Percentiles rank a stretch among this genome's conserved stretches.
Evolutionary conservation across 176 grass and related monocot genomes (phyloP).

Genomic region (Zea mays): DNA sequence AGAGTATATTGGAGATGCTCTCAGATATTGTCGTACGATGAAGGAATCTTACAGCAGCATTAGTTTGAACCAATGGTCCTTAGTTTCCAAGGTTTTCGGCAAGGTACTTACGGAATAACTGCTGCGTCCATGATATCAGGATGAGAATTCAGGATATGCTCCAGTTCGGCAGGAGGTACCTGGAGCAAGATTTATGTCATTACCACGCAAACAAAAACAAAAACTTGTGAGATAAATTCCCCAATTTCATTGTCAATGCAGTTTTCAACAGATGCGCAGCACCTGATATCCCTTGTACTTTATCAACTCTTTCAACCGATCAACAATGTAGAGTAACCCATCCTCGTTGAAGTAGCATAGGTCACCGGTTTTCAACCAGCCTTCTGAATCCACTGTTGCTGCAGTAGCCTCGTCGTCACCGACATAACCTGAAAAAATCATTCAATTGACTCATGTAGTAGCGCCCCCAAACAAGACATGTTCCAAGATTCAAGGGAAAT

Average conservation of each 20-base stretch:
- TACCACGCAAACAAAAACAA: slow-evolving; percentile 1
- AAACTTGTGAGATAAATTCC: not conserved
- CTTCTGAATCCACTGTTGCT: slow-evolving; percentile 48
- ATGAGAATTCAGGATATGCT: slow-evolving; percentile 60
- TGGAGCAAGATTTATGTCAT: slow-evolving; percentile 27
- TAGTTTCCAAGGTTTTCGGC: not conserved
- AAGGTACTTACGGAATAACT: slow-evolving; percentile 60
- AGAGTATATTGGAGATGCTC: too few relatives aligned
- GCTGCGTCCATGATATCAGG: slow-evolving; percentile 58
- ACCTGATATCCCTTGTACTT: slow-evolving; percentile 85
- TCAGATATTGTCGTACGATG: not conserved
- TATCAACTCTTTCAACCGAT: slow-evolving; percentile 77
- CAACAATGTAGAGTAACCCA: slow-evolving; percentile 64
- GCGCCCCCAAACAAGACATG: not conserved
- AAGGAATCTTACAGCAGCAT: not conserved
- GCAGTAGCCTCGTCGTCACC: slow-evolving; percentile 53
- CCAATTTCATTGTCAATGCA: not conserved
- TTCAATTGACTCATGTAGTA: not conserved
- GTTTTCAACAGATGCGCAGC: not conserved
- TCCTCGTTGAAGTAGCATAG: slow-evolving; percentile 75
- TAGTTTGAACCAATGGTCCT: not conserved
- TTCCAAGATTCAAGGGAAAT: slow-evolving; percentile 3
- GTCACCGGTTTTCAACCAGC: slow-evolving; percentile 75
- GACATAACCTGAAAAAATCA: slow-evolving; percentile 52
- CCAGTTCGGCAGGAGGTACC: slow-evolving; percentile 73